Percentiles rank a stretch among this genome's conserved stretches.
These are phyloP conservation scores for Lactifluus echinatus DNA, from an alignment of 768 basidiomycete genomes.

Conservation along the genomic window DNA sequence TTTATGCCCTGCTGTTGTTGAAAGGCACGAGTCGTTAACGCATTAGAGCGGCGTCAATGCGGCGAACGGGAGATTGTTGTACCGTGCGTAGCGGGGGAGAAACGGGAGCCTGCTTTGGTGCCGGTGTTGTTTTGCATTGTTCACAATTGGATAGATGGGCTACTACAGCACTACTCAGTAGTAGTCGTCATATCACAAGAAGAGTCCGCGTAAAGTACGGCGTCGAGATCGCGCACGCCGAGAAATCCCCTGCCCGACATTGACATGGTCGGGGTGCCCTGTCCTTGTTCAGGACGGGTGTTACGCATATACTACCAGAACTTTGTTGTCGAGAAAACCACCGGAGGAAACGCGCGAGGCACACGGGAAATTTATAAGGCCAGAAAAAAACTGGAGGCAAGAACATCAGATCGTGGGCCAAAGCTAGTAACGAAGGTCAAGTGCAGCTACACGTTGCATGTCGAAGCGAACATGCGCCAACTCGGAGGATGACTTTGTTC, in stretches of 20 bases:
- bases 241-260: not conserved
- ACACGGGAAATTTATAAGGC: not conserved
- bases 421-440: not conserved
- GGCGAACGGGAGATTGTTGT: too few species aligned
- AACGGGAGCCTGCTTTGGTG: too few species aligned
- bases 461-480: not conserved
- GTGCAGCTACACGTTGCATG: too few species aligned
- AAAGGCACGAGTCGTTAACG: too few species aligned
- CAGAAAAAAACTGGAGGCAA: not conserved
- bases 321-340: not conserved
- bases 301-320: not conserved
- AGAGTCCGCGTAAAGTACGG: not conserved
- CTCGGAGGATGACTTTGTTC: too few species aligned
- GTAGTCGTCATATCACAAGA: not conserved
- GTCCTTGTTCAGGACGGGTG: not conserved
- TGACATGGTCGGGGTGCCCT: not conserved
- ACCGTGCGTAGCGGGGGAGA: too few species aligned
- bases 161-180: too few species aligned
- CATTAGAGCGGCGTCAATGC: too few species aligned
- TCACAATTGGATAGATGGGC: too few species aligned
- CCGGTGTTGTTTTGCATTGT: too few species aligned
- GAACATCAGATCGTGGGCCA: not conserved
- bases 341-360: not conserved
- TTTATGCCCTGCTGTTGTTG: too few species aligned
- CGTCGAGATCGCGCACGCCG: not conserved